Conservation (phyloP, 805 yeast species). For the Yarrowia alimentaria region DNA sequence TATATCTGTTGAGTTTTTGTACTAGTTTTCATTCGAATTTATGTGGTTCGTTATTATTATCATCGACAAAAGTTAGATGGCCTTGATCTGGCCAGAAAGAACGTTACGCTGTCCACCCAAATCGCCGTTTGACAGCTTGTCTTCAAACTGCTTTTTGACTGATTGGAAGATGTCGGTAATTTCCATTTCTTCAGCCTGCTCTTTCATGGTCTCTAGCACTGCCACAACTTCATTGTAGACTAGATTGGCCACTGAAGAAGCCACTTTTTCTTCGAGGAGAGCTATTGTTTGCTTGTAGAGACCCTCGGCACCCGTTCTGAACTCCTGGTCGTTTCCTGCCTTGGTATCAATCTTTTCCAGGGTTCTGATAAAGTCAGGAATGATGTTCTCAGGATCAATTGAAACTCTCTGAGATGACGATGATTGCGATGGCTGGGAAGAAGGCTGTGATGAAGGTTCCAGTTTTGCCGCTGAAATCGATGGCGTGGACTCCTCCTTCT, state of each 20-base stretch:
- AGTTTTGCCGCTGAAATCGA: background rate
- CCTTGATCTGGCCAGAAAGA: conserved; percentile 3
- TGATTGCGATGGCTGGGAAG: background rate
- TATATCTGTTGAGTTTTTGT: too few relatives aligned
- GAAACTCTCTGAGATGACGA: conserved; percentile 2
- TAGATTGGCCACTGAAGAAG: background rate
- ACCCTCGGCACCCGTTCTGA: background rate
- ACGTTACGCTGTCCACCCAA: conserved; percentile 21
- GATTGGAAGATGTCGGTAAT: background rate
- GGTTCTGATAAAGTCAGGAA: conserved; percentile 19
- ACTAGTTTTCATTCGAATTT: too few relatives aligned
- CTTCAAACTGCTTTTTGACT: background rate
- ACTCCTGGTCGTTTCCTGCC: conserved; percentile 7
- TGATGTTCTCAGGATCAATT: conserved; percentile 19
- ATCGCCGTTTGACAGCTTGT: conserved; percentile 4
- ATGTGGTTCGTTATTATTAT: too few relatives aligned
- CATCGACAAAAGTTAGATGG: background rate
- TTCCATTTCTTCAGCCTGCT: conserved; percentile 16
- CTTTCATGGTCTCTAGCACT: conserved; percentile 11
- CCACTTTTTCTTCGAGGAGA: background rate
- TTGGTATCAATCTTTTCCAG: conserved; percentile 24
- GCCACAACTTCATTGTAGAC: conserved; percentile 10
- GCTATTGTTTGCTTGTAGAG: conserved; percentile 2
- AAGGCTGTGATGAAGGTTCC: background rate
- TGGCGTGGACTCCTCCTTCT: background rate